These are phyloP conservation scores for Aspergillus melleus DNA, from an alignment of 2,329 filamentous ascomycete species.

Conservation along the genomic window DNA sequence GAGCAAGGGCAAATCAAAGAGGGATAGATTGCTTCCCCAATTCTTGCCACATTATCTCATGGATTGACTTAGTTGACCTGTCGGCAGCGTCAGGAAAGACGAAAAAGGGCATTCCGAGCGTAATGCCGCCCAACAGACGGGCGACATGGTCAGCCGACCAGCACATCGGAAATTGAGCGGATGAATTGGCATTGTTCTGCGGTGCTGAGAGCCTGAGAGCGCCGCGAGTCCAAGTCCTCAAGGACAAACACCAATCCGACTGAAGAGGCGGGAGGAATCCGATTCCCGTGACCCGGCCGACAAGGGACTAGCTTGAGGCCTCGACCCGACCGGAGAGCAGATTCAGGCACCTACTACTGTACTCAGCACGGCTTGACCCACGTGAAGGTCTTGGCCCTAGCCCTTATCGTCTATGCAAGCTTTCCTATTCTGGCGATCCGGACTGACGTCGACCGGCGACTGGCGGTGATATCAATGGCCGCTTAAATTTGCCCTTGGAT, in stretches of 20 bases:
- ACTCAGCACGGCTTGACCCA: not conserved
- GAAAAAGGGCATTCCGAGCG: slow-evolving; percentile 14
- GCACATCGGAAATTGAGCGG: slow-evolving; percentile 2
- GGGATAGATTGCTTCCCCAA: too few relatives aligned
- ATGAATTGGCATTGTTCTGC: slow-evolving; percentile 1
- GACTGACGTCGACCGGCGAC: slow-evolving; percentile 25
- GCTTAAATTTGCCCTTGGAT: slow-evolving; percentile 4
- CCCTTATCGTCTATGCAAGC: slow-evolving; percentile 21
- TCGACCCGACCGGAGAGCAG: not conserved
- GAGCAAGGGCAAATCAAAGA: not conserved
- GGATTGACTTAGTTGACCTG: not conserved
- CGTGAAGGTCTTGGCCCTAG: slow-evolving; percentile 20
- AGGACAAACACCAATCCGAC: not conserved
- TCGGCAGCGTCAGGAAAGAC: slow-evolving; percentile 6
- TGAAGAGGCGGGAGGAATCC: not conserved
- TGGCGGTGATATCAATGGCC: slow-evolving; percentile 19
- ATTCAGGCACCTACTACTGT: slow-evolving; percentile 15
- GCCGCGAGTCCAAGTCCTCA: not conserved
- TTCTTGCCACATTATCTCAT: not conserved
- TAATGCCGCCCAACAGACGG: not conserved
- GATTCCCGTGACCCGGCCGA: slow-evolving; percentile 13
- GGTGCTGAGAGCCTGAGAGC: not conserved
- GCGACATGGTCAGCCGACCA: slow-evolving; percentile 16
- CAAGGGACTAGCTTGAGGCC: not conserved
- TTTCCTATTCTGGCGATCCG: slow-evolving; percentile 20